Evolutionary conservation across 2,329 filamentous ascomycete species (phyloP).

Genomic region (Sporothrix pseudoabietina): DNA sequence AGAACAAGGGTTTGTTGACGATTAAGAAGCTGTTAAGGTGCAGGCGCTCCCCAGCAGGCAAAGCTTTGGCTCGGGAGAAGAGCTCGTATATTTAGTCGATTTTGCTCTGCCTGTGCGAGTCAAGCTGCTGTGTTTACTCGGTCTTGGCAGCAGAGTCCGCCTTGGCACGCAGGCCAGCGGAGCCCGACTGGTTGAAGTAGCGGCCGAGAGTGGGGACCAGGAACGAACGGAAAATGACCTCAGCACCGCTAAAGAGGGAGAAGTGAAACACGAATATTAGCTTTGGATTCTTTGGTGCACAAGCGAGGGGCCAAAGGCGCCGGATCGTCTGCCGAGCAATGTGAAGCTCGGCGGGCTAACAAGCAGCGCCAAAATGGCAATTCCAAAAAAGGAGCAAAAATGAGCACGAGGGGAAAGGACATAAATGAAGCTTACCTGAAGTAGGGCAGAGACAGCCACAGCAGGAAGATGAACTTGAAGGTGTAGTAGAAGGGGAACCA

Average conservation of each 20-base stretch:
- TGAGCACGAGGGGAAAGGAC: background rate
- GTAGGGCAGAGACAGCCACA: constrained; percentile 96
- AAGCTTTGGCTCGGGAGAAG: background rate
- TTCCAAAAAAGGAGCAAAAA: background rate
- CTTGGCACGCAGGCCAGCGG: constrained; percentile 86
- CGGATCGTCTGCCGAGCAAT: constrained; percentile 8
- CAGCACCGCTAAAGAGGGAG: constrained; percentile 71
- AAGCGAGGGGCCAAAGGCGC: background rate
- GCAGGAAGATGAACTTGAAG: constrained; percentile 97
- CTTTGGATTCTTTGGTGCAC: constrained; percentile 3
- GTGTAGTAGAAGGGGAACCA: constrained; percentile 99
- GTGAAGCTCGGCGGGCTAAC: constrained; percentile 7
- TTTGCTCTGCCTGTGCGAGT: constrained; percentile 11
- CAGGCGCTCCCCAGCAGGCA: constrained; percentile 3
- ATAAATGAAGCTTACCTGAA: constrained; percentile 70
- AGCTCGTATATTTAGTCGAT: background rate
- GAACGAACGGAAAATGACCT: constrained; percentile 96
- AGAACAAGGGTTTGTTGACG: background rate
- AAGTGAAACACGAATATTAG: constrained; percentile 33
- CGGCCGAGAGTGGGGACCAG: constrained; percentile 86
- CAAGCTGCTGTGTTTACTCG: constrained; percentile 51
- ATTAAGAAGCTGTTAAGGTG: background rate
- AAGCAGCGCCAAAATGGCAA: background rate
- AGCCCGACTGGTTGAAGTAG: constrained; percentile 74
- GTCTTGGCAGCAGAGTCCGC: constrained; percentile 74